Conservation (phyloP, 1,139 yeast species). For the Williopsis jadinii region DNA sequence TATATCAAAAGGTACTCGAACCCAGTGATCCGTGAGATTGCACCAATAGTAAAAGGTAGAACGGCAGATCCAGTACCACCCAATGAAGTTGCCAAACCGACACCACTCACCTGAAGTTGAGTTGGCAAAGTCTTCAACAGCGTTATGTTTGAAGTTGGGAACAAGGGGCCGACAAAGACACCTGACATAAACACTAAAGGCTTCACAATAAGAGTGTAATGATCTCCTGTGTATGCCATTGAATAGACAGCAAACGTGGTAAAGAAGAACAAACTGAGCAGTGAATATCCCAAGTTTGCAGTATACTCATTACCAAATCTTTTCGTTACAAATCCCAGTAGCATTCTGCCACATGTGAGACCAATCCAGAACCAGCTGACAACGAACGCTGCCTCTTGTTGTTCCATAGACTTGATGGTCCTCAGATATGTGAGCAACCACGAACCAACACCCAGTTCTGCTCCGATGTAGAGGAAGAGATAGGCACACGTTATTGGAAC, state of each 20-base stretch:
- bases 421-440: constrained; percentile 58
- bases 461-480: constrained; percentile 58
- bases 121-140: constrained; percentile 58
- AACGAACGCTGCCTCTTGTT: constrained; percentile 45
- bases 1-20: constrained; percentile 24
- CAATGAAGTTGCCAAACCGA: constrained; percentile 71
- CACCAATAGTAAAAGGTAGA: constrained; percentile 57
- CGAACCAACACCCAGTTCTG: constrained; percentile 62
- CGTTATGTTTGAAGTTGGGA: constrained; percentile 68
- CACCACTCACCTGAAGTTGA: constrained; percentile 55
- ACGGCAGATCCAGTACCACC: constrained; percentile 81
- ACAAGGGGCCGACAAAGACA: constrained; percentile 69
- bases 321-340: constrained; percentile 53
- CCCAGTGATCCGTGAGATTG: constrained; percentile 27
- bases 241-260: constrained; percentile 18
- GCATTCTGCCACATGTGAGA: constrained; percentile 53
- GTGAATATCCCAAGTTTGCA: constrained; percentile 39
- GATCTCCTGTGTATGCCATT: constrained; percentile 3
- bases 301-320: constrained; percentile 40
- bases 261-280: constrained; percentile 18
- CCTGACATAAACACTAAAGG: constrained; percentile 48
- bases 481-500: constrained; percentile 43
- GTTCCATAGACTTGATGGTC: constrained; percentile 40
- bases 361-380: constrained; percentile 65
- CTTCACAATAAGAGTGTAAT: constrained; percentile 5